Evolutionary conservation across 192 early-diverging fungal genomes (phyloP).

Genomic region (Podila minutissima): DNA sequence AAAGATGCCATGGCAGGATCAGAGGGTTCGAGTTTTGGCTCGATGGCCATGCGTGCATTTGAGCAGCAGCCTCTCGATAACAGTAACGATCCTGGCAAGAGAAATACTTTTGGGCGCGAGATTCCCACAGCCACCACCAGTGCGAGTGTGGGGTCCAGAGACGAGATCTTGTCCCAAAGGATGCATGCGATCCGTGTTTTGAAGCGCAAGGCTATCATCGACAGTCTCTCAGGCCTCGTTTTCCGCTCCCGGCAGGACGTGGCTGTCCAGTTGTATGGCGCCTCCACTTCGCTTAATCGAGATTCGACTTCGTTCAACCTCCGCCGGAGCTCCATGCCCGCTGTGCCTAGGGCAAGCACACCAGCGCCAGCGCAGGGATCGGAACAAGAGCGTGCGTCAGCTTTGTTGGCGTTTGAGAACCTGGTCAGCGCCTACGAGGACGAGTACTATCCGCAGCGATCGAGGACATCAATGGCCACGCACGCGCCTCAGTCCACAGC

Average conservation of each 20-base stretch:
- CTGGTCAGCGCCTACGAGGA: constrained; percentile 24
- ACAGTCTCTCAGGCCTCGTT: constrained; percentile 13
- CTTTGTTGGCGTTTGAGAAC: constrained; percentile 33
- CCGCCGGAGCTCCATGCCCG: neutral
- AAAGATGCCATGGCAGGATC: neutral
- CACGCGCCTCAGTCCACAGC: neutral
- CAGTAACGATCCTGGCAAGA: too few relatives aligned
- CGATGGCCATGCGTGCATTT: neutral
- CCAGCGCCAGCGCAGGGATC: neutral
- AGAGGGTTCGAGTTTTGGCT: neutral
- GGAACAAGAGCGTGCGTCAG: constrained; percentile 10
- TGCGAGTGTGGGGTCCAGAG: too few relatives aligned
- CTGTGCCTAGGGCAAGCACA: neutral
- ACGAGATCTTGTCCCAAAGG: too few relatives aligned
- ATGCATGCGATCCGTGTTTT: too few relatives aligned
- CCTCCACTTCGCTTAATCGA: neutral
- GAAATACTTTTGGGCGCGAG: too few relatives aligned
- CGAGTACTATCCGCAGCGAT: constrained; percentile 4
- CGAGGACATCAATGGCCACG: neutral
- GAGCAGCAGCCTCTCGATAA: neutral
- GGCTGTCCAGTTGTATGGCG: constrained; percentile 1
- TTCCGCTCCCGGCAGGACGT: constrained; percentile 23
- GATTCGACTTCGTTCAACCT: neutral
- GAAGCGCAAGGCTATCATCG: constrained; percentile 10
- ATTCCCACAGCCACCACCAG: too few relatives aligned